Percentiles rank a stretch among this genome's conserved stretches.
Conservation (phyloP, 2,329 filamentous ascomycete genomes). For the Hortaea sp. region DNA sequence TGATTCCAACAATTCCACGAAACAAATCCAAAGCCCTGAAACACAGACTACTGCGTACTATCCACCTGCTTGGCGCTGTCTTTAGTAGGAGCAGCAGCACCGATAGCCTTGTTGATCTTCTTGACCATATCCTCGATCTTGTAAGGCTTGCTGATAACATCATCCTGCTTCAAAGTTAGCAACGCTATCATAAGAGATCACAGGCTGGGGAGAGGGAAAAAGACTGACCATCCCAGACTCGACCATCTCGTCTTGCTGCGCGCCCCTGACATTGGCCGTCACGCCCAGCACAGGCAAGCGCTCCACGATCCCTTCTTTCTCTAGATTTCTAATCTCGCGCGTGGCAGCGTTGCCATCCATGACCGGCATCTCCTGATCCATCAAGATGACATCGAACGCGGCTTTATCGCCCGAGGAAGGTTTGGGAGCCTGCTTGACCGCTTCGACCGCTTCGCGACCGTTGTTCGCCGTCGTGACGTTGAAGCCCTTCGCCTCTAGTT, state of each 20-base stretch:
- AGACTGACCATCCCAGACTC: slow-evolving; percentile 19
- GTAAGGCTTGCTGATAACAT: slow-evolving; percentile 24
- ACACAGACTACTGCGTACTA: too few relatives aligned
- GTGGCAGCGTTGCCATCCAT: slow-evolving; percentile 24
- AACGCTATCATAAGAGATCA: background rate
- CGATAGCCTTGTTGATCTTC: slow-evolving; percentile 3
- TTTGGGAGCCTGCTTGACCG: slow-evolving; percentile 11
- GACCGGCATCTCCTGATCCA: slow-evolving; percentile 27
- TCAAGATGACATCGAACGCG: slow-evolving; percentile 22
- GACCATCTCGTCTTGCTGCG: slow-evolving; percentile 22
- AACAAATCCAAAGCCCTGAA: too few relatives aligned
- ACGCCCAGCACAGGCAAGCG: slow-evolving; percentile 24
- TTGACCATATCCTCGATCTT: slow-evolving; percentile 23
- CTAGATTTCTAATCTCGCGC: slow-evolving; percentile 17
- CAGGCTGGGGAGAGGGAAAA: background rate
- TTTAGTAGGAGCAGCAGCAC: background rate
- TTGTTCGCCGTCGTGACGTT: slow-evolving; percentile 23
- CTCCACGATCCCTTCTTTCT: slow-evolving; percentile 11
- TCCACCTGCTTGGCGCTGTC: background rate
- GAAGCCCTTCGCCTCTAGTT: slow-evolving; percentile 19
- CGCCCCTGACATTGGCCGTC: slow-evolving; percentile 25
- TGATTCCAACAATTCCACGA: too few relatives aligned
- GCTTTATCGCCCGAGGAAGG: slow-evolving; percentile 4
- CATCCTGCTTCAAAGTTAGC: slow-evolving; percentile 3
- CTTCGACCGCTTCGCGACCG: slow-evolving; percentile 23